These are phyloP conservation scores for Blastomyces parvus DNA, from an alignment of 2,329 filamentous ascomycete genomes.

Conservation along the genomic window DNA sequence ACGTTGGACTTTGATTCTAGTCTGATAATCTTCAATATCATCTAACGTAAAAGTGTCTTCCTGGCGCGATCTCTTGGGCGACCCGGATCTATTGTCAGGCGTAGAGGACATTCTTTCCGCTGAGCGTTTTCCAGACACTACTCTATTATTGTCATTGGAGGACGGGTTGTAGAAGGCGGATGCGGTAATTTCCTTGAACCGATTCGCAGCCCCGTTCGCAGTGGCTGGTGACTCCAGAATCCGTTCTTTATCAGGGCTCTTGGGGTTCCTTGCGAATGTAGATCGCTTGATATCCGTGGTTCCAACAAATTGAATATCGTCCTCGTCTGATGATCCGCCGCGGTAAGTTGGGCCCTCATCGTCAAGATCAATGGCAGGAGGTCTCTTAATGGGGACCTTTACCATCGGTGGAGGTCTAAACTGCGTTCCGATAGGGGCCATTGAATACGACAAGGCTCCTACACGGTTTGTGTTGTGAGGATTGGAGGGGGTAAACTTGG, in stretches of 20 bases:
- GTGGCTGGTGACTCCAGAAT: conserved; percentile 34
- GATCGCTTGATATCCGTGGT: conserved; percentile 53
- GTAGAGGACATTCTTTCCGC: conserved; percentile 21
- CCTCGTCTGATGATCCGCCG: conserved; percentile 56
- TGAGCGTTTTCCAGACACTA: conserved; percentile 27
- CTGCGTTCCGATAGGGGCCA: conserved; percentile 66
- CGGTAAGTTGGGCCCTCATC: conserved; percentile 49
- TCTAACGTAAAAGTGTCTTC: conserved; percentile 37
- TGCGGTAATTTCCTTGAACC: conserved; percentile 38
- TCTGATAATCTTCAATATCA: conserved; percentile 43
- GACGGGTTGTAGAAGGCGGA: conserved; percentile 35
- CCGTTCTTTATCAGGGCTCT: conserved; percentile 28
- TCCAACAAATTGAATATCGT: conserved; percentile 38
- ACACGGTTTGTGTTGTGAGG: conserved; percentile 23
- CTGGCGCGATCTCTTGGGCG: conserved; percentile 25
- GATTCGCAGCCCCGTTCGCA: conserved; percentile 21
- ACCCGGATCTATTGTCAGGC: neutral
- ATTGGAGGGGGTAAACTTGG: conserved; percentile 35
- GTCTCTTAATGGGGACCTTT: conserved; percentile 32
- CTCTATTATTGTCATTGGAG: conserved; percentile 10
- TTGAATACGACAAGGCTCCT: conserved; percentile 48
- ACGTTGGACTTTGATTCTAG: conserved; percentile 44
- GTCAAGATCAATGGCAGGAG: conserved; percentile 40
- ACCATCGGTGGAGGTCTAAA: conserved; percentile 48
- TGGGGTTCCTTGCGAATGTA: conserved; percentile 42